A percentile compares a stretch with the other conserved stretches of the same genome.
These are phyloP conservation scores for Thelonectria blattea DNA, from an alignment of 2,329 filamentous ascomycete genomes.

Conservation along the genomic window DNA sequence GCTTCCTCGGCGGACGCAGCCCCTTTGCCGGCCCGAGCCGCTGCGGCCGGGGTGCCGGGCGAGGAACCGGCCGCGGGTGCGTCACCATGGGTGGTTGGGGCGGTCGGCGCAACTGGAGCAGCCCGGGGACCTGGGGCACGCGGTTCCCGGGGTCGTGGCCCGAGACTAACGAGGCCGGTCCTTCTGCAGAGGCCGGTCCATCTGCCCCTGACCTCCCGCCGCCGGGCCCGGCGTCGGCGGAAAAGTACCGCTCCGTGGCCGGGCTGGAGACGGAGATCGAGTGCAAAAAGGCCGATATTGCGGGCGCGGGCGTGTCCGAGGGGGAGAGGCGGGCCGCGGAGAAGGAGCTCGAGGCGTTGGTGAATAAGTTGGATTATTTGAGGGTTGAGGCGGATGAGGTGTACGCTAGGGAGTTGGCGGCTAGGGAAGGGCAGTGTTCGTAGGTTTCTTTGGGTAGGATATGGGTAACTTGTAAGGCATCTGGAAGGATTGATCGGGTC, in stretches of 20 bases:
- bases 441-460: not conserved
- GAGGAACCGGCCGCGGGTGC: conserved; percentile 12
- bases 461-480: not conserved
- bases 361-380: conserved; percentile 45
- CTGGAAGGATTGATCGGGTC: too few species aligned
- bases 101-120: not conserved
- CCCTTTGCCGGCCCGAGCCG: conserved; percentile 18
- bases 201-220: conserved; percentile 23
- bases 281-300: conserved; percentile 39
- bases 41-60: not conserved
- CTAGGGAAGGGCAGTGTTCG: conserved; percentile 7
- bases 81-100: conserved; percentile 2
- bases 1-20: conserved; percentile 15
- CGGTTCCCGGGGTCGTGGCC: conserved; percentile 45
- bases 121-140: conserved; percentile 2
- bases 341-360: conserved; percentile 48
- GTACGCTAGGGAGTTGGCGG: conserved; percentile 51
- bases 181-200: too few species aligned
- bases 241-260: conserved; percentile 46
- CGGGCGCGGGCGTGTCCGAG: conserved; percentile 34
- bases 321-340: conserved; percentile 35
- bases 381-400: conserved; percentile 54
- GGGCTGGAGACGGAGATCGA: conserved; percentile 44
- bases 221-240: conserved; percentile 37
- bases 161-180: not conserved